These are phyloP conservation scores for Penicillium griseofulvum DNA, from an alignment of 2,329 filamentous ascomycete genomes.

Conservation along the genomic window DNA sequence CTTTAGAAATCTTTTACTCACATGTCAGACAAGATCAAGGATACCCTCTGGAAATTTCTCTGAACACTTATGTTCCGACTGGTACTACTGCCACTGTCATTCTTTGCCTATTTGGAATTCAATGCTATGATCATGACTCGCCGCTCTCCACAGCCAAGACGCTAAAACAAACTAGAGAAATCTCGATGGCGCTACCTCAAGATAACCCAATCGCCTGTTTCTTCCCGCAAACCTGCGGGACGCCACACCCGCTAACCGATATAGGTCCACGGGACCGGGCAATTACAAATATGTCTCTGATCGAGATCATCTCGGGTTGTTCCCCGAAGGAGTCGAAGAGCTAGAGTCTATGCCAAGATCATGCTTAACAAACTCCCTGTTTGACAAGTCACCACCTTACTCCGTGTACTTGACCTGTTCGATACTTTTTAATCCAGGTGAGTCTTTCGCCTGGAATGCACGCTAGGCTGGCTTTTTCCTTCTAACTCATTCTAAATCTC, in stretches of 20 bases:
- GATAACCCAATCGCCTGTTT: constrained; percentile 17
- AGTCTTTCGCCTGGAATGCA: neutral
- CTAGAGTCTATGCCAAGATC: constrained; percentile 10
- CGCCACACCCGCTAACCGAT: constrained; percentile 16
- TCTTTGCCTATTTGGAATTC: neutral
- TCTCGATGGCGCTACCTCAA: neutral
- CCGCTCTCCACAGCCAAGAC: neutral
- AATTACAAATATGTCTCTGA: neutral
- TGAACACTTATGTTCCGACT: neutral
- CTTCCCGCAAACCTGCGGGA: neutral
- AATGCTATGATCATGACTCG: too few relatives aligned
- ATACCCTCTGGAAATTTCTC: neutral
- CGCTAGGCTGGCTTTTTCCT: neutral
- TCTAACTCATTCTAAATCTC: neutral
- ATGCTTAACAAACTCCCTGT: neutral
- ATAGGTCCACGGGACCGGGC: neutral
- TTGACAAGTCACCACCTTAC: constrained; percentile 1
- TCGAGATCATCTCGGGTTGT: neutral
- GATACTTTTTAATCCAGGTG: neutral
- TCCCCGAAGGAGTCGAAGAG: neutral
- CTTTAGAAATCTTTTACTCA: neutral
- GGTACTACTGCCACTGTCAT: neutral
- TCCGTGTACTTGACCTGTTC: neutral
- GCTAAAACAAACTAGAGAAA: neutral
- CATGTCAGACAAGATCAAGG: neutral